phyloP scores from a whole-genome alignment of 2,329 filamentous ascomycete species.

The Nakataea oryzae region DNA sequence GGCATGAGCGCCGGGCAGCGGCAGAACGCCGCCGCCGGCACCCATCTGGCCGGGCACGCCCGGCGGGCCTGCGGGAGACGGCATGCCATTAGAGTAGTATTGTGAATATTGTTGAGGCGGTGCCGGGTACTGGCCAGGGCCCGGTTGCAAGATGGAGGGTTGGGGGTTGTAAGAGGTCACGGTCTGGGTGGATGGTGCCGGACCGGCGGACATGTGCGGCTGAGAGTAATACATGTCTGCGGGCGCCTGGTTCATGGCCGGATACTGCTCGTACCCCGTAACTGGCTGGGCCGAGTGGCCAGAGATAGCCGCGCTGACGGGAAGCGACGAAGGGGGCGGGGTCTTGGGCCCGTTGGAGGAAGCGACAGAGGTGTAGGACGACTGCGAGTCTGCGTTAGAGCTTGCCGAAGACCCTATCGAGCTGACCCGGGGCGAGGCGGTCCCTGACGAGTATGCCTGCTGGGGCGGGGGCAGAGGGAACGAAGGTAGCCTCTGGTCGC shows the following conservation, averaged over 20 bases:
- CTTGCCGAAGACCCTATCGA: constrained; percentile 55
- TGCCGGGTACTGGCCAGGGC: constrained; percentile 57
- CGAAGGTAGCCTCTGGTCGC: constrained; percentile 57
- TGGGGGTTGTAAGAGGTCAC: constrained; percentile 68
- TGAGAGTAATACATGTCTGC: constrained; percentile 78
- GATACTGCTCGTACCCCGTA: constrained; percentile 30
- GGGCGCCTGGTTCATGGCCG: constrained; percentile 71
- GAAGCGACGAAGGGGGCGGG: constrained; percentile 57
- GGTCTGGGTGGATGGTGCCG: constrained; percentile 64
- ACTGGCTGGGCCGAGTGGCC: constrained; percentile 26
- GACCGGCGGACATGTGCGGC: constrained; percentile 67
- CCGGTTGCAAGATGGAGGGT: constrained; percentile 64
- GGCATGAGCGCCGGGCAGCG: constrained; percentile 50
- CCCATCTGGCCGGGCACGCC: constrained; percentile 62
- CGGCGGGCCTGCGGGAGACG: constrained; percentile 65
- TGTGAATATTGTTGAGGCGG: constrained; percentile 59
- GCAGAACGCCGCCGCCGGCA: constrained; percentile 50
- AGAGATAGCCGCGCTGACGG: constrained; percentile 33
- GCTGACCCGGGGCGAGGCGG: constrained; percentile 65
- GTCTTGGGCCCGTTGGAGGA: constrained; percentile 61
- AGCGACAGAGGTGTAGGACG: constrained; percentile 42
- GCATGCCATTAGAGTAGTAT: constrained; percentile 71
- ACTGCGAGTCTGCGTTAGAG: constrained; percentile 41
- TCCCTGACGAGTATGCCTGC: constrained; percentile 60
- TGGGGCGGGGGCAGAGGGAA: constrained; percentile 60